Evolutionary conservation across 2,329 filamentous ascomycete species (phyloP).

Genomic region (Capronia coronata): DNA sequence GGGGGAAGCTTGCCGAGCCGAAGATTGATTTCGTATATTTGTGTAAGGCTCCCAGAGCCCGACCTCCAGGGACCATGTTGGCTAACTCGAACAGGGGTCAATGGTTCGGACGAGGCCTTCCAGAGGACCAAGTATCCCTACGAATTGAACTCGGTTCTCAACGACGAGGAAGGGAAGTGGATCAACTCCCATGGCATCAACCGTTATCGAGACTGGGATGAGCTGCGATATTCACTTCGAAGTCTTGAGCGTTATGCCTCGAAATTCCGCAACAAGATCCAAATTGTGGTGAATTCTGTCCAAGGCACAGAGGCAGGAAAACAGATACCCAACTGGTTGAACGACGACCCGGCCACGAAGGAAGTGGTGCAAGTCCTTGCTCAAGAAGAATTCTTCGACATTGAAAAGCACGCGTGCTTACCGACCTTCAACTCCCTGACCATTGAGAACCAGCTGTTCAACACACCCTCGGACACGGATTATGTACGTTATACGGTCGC

Average conservation of each 20-base stretch:
- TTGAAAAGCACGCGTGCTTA: conserved; percentile 17
- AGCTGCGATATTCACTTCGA: conserved; percentile 20
- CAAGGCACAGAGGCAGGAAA: conserved; percentile 9
- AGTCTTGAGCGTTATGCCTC: conserved; percentile 19
- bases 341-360: conserved; percentile 8
- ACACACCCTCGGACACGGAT: conserved; percentile 19
- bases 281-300: conserved; percentile 23
- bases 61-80: neutral
- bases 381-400: conserved; percentile 23
- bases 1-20: conserved; percentile 17
- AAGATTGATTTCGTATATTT: conserved; percentile 25
- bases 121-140: conserved; percentile 16
- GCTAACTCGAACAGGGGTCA: conserved; percentile 14
- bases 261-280: conserved; percentile 21
- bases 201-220: conserved; percentile 24
- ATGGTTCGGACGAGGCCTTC: conserved; percentile 21
- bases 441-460: conserved; percentile 24
- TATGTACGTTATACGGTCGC: conserved; percentile 6
- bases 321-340: conserved; percentile 20
- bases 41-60: conserved; percentile 2
- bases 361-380: conserved; percentile 18
- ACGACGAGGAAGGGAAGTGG: conserved; percentile 20
- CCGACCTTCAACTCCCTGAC: conserved; percentile 23
- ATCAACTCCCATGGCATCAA: conserved; percentile 21
- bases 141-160: conserved; percentile 17